These are phyloP conservation scores for Leccinum aurantiacum DNA, from an alignment of 768 basidiomycete genomes.

Conservation along the genomic window DNA sequence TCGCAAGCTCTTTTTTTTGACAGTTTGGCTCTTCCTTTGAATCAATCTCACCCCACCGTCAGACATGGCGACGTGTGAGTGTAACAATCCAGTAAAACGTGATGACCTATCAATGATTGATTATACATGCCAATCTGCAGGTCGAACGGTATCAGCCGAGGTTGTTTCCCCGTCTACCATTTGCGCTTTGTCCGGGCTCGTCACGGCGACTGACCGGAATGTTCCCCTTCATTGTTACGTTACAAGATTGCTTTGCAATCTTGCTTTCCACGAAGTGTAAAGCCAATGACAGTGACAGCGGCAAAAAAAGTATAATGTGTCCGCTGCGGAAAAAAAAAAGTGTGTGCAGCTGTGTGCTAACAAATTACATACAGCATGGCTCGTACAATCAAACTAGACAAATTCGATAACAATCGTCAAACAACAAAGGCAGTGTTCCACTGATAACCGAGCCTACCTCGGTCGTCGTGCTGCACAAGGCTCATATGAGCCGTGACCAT, in stretches of 20 bases:
- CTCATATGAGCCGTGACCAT: not conserved
- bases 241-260: not conserved
- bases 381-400: not conserved
- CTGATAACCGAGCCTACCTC: not conserved
- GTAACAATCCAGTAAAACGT: not conserved
- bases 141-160: not conserved
- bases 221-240: not conserved
- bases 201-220: not conserved
- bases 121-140: not conserved
- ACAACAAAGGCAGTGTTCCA: conserved; percentile 5
- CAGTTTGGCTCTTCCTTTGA: not conserved
- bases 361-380: conserved; percentile 11
- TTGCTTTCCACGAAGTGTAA: not conserved
- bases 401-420: not conserved
- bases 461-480: not conserved
- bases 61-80: conserved; percentile 5
- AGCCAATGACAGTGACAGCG: not conserved
- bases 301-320: not conserved
- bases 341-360: not conserved
- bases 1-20: not conserved
- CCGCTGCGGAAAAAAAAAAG: not conserved
- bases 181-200: not conserved
- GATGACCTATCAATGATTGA: not conserved
- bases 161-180: not conserved
- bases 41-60: not conserved